Evolutionary conservation across 768 basidiomycete genomes (phyloP).

Genomic region (Pisolithus marmoratus): DNA sequence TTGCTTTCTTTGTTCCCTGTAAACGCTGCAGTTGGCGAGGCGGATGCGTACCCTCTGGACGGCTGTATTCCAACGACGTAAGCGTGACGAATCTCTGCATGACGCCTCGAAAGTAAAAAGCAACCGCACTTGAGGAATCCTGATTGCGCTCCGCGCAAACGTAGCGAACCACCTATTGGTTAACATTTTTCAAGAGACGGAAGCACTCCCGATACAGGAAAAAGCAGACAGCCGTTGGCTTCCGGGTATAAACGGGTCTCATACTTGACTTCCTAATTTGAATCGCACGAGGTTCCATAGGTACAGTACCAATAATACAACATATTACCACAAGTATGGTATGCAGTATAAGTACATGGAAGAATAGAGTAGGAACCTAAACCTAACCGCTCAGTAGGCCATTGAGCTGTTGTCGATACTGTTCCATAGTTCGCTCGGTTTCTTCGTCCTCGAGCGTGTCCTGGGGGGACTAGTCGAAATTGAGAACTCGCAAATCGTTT

Average conservation of each 20-base stretch:
- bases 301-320: no score
- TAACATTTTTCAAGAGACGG: conserved; percentile 44
- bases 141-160: conserved; percentile 48
- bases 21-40: conserved; percentile 82
- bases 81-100: conserved; percentile 3
- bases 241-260: conserved; percentile 19
- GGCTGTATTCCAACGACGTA: conserved; percentile 32
- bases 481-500: not conserved
- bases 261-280: conserved; percentile 1
- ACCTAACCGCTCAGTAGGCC: conserved; percentile 61
- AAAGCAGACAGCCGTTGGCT: conserved; percentile 6
- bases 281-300: not conserved
- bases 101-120: not conserved
- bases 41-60: conserved; percentile 58
- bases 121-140: conserved; percentile 41
- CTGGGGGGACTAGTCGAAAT: conserved; percentile 1
- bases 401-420: conserved; percentile 84
- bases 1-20: conserved; percentile 84
- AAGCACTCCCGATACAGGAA: conserved; percentile 14
- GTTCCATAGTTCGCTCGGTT: conserved; percentile 82
- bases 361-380: not conserved
- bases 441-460: conserved; percentile 62
- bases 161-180: conserved; percentile 50
- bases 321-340: not conserved
- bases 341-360: not conserved